Evolutionary conservation across 305 asterid genomes (phyloP).

Genomic region (Fraxinus platypoda): DNA sequence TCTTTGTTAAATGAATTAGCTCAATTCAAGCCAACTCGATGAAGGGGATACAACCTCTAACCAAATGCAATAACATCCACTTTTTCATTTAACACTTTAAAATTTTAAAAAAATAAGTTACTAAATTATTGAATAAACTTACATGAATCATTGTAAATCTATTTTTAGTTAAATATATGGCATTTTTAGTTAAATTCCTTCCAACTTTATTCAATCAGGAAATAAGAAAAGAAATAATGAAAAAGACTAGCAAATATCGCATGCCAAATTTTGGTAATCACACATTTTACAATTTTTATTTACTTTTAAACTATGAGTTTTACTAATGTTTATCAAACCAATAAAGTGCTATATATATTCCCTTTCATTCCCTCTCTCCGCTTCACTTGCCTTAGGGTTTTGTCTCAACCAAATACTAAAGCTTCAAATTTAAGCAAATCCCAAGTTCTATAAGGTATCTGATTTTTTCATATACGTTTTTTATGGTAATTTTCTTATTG

Average conservation of each 20-base stretch:
- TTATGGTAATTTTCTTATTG: background rate
- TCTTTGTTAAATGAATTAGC: background rate
- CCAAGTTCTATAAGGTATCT: slow-evolving; percentile 19
- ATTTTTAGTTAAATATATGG: too few species aligned
- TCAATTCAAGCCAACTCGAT: background rate
- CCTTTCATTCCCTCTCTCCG: background rate
- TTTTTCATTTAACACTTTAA: background rate
- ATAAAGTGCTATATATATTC: background rate
- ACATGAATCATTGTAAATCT: background rate
- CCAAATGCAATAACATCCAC: background rate
- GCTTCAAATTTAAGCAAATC: slow-evolving; percentile 21
- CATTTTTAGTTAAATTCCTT: background rate
- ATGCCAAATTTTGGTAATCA: background rate
- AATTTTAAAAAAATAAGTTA: background rate
- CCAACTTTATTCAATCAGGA: background rate
- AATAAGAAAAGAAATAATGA: background rate
- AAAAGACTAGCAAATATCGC: background rate
- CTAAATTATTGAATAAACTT: background rate
- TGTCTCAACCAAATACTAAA: slow-evolving; percentile 25
- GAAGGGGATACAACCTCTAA: background rate
- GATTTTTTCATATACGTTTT: background rate
- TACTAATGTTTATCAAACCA: background rate
- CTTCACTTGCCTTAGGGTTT: slow-evolving; percentile 33
- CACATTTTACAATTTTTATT: too few species aligned
- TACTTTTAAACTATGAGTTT: background rate